Base-by-base conservation (phyloP, 768 basidiomycete species). In the Serendipita sp. region DNA sequence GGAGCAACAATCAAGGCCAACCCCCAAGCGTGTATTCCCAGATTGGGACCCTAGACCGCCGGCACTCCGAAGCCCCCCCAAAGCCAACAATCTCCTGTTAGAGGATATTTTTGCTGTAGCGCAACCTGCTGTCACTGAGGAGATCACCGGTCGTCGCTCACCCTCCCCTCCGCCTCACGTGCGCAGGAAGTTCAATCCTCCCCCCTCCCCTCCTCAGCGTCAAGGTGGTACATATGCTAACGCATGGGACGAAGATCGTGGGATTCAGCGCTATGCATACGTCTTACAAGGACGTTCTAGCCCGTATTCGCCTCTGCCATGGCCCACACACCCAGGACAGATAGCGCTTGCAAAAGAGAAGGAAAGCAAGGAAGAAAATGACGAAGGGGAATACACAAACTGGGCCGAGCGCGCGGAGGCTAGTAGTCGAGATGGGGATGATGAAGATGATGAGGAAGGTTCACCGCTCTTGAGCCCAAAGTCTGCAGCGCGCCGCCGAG, bases 211-310 rank as follows among this genome's bases (percentile, higher is more conserved):
- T 17, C 60, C 50, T 26, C 53, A 33, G n/a, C 62, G 45, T 24
- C 50, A 56, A 30, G 33, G 62, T 24, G 26, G 62, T 20, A 73
- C 71, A 16, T 90, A 88, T 72, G 74, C 79, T 3, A 91, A 96
- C 72, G 88, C 86, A 1, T 92, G 90, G 90, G 94, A 97, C 68
- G 75, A 70, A 42, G 82, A 88, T 24, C 87, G 90, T 4, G 83
- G 82, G 64, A 91, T 92, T 63, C 82, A 86, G 66, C 80, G 78
- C 64, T 90, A 93, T 71, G 85, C 85, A 1, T 77, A 80, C 14
- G 77, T 76, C 65, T 73, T 84, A 33, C 79, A 62, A 50, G 65
- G 64, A 14, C 44, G 60, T 20, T 42, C 67, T 26, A 38, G 42
- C 33, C 26, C 44, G 30, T 11, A 61, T 50, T n/a, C n/a, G 17